A percentile compares a stretch with the other conserved stretches of the same genome.
These are phyloP conservation scores for Butyriboletus loyo DNA, from an alignment of 768 basidiomycete genomes.

Conservation along the genomic window DNA sequence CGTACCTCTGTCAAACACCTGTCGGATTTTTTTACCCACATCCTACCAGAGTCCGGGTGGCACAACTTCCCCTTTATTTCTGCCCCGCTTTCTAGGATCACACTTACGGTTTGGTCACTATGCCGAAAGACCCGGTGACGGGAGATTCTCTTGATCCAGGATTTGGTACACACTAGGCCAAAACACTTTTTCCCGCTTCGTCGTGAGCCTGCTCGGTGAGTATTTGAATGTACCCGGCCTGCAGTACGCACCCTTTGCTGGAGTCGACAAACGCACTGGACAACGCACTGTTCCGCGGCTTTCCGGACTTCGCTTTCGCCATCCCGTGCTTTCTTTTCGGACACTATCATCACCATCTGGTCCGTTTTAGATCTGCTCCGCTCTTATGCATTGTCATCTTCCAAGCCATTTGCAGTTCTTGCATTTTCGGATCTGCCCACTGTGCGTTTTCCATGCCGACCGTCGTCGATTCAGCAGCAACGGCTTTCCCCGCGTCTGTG, in stretches of 20 bases:
- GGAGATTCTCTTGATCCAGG: neutral
- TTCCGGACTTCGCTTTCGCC: conserved; percentile 4
- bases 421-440: neutral
- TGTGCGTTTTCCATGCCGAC: neutral
- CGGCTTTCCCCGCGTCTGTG: conserved; percentile 1
- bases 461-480: neutral
- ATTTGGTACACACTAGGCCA: neutral
- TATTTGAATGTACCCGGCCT: neutral
- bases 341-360: neutral
- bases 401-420: neutral
- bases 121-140: neutral
- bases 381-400: conserved; percentile 6
- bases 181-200: neutral
- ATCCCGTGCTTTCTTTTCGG: neutral
- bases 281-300: conserved; percentile 4
- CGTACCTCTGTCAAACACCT: conserved; percentile 19
- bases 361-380: neutral
- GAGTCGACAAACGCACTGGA: neutral
- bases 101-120: neutral
- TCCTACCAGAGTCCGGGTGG: conserved; percentile 2
- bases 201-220: conserved; percentile 2
- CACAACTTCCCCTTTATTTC: conserved; percentile 4
- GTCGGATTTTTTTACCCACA: conserved; percentile 7
- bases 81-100: neutral
- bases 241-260: neutral